Evolutionary conservation across 176 grass and related monocot species (phyloP), one percentile per base, ranked within the genome.

Genomic region (Bonia amplexicaulis): DNA sequence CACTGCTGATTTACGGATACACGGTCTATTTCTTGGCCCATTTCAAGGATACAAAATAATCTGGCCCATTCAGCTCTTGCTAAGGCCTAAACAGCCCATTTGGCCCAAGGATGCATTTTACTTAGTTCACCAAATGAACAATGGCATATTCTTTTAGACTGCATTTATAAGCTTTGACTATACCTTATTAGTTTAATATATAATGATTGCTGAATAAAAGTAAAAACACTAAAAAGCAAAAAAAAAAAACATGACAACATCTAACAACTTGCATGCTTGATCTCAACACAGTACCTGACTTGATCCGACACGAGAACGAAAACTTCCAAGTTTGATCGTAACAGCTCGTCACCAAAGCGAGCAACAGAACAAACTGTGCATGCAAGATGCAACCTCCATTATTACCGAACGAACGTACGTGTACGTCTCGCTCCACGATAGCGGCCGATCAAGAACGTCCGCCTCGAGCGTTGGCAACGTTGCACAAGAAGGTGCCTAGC

Each of bases 401-500:
- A 11, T 63, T 63, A 63, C 60, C 22, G 11, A 25, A 63, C 60
- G 60, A 25, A 63, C 60, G 60, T 63, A 29, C 11, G 4, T 63
- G 4, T 63, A 29, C 60, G 23, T 66, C 62, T 65, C 11, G 0
- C 60, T 15, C 62, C 26, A 33, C 62, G 12, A 65, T 29, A 29
- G 44, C 23, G 14, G 44, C 10, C 22, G 42, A 6, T 29, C 1
- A 6, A 9, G 12, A 49, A 72, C 7, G 61, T 51, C 20, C 19
- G 12, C 33, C 31, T 85, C 77, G 81, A 70, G 54, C 63, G 67
- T 63, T 89, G 3, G 22, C 44, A 1, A 4, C 7, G 37, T 35
- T 78, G 79, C 79, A 55, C 22, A 83, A 66, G 58, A 78, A 83
- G 7, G 13, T 10, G 9, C 67, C 58, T 2, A 86, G 83, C 80